Evolutionary conservation across 352 stramenopile species (phyloP).

Genomic region (Pythium phragmitis): DNA sequence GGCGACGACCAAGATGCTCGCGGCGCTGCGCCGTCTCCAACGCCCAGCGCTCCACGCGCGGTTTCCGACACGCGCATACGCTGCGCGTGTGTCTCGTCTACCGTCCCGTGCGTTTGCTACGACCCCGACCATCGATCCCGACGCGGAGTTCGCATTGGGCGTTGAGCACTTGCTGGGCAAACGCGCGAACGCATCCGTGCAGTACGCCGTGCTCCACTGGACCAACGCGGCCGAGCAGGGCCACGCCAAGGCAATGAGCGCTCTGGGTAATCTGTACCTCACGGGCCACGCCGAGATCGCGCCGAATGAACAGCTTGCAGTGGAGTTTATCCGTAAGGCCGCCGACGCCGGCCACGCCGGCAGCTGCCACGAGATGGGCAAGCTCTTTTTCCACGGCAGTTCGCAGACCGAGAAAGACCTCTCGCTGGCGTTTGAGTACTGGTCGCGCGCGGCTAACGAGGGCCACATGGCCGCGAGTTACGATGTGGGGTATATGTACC

Average conservation of each 20-base stretch:
- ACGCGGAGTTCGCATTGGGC: conserved; percentile 59
- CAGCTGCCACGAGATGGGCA: conserved; percentile 75
- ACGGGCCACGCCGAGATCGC: conserved; percentile 49
- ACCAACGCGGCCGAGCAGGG: conserved; percentile 69
- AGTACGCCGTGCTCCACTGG: conserved; percentile 71
- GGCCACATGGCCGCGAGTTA: conserved; percentile 75
- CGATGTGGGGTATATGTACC: conserved; percentile 76
- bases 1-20: background rate
- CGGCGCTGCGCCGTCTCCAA: conserved; percentile 10
- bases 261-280: conserved; percentile 71
- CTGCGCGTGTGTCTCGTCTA: background rate
- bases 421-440: conserved; percentile 57
- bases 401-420: conserved; percentile 33
- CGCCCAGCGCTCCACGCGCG: background rate
- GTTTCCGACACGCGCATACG: background rate
- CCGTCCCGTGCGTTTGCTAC: background rate
- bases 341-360: conserved; percentile 65
- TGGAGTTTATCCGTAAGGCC: conserved; percentile 58
- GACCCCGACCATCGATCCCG: conserved; percentile 9
- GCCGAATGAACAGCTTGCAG: conserved; percentile 45
- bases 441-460: conserved; percentile 48
- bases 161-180: conserved; percentile 61
- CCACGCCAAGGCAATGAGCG: conserved; percentile 70
- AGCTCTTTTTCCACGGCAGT: conserved; percentile 64
- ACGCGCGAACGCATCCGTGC: conserved; percentile 38